Percentiles rank a stretch among this genome's conserved stretches.
Conservation (phyloP, 331 rosid species). For the Malus hybrid region DNA sequence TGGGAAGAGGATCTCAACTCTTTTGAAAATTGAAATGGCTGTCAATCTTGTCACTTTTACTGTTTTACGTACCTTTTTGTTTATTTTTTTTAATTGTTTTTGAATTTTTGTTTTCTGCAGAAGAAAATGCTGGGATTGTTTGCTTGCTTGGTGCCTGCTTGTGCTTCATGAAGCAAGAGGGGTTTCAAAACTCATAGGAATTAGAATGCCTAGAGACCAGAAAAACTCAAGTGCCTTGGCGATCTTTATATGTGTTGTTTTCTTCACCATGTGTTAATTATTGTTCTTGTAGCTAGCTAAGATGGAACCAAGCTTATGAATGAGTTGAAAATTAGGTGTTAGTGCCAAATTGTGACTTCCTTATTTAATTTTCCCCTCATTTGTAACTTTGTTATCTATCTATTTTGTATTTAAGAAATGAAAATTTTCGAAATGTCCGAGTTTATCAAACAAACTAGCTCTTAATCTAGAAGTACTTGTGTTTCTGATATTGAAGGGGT, state of each 20-base stretch:
- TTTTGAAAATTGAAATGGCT: too few relatives aligned
- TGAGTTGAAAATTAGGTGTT: not conserved
- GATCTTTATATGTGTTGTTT: not conserved
- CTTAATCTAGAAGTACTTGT: too few relatives aligned
- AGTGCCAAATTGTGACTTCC: not conserved
- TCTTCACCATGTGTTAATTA: not conserved
- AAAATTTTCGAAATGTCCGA: too few relatives aligned
- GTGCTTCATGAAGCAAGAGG: conserved; percentile 41
- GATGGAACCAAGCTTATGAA: not conserved
- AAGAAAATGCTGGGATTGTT: conserved; percentile 55
- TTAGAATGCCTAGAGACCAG: not conserved
- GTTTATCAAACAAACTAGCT: too few relatives aligned
- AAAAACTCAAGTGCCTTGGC: not conserved
- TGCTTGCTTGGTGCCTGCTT: conserved; percentile 74
- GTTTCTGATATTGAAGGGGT: too few relatives aligned
- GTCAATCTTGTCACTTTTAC: too few relatives aligned
- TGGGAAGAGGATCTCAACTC: too few relatives aligned
- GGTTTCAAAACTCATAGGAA: too few relatives aligned
- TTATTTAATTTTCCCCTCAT: too few relatives aligned
- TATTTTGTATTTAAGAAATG: too few relatives aligned
- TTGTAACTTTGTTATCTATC: too few relatives aligned
- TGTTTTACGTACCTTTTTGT: not conserved
- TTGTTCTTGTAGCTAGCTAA: not conserved
- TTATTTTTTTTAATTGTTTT: not conserved
- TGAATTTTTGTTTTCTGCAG: conserved; percentile 24